Evolutionary conservation across 2,329 filamentous ascomycete genomes (phyloP).

Genomic region (Lecanicillium sp.): DNA sequence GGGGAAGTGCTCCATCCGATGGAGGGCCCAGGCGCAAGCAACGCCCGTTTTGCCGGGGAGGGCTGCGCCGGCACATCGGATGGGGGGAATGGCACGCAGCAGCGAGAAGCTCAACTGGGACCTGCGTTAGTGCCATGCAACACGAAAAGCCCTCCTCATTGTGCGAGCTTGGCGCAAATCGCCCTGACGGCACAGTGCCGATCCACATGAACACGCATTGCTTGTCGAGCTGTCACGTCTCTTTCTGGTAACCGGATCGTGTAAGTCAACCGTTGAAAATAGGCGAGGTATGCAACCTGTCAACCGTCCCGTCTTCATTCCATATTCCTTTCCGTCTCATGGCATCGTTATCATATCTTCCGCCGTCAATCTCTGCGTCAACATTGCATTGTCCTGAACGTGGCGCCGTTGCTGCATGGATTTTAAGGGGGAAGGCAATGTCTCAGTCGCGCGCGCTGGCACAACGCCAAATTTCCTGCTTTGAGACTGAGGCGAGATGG

Average conservation of each 20-base stretch:
- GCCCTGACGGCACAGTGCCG: not conserved
- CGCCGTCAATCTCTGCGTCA: no score
- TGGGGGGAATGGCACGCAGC: not conserved
- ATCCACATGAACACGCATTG: not conserved
- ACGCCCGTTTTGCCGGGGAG: not conserved
- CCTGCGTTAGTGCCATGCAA: constrained; percentile 11
- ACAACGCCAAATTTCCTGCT: constrained; percentile 6
- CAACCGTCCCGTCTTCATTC: no score
- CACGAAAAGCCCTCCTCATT: not conserved
- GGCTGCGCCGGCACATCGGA: constrained; percentile 5
- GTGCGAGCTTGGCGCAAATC: not conserved
- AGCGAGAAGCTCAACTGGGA: constrained; percentile 4
- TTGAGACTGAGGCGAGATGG: not conserved
- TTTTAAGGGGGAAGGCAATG: not conserved
- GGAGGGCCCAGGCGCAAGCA: constrained; percentile 7
- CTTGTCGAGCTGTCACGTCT: not conserved
- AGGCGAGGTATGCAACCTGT: no score
- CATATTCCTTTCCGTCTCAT: no score
- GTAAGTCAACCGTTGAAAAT: no score
- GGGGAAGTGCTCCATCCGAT: not conserved
- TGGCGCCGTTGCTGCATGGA: not conserved
- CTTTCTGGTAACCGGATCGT: not conserved
- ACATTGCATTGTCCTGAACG: not conserved
- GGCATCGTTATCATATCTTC: no score
- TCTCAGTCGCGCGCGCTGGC: not conserved